These are phyloP conservation scores for Myriosclerotinia duriaeana DNA, from an alignment of 2,329 filamentous ascomycete species.

Conservation along the genomic window DNA sequence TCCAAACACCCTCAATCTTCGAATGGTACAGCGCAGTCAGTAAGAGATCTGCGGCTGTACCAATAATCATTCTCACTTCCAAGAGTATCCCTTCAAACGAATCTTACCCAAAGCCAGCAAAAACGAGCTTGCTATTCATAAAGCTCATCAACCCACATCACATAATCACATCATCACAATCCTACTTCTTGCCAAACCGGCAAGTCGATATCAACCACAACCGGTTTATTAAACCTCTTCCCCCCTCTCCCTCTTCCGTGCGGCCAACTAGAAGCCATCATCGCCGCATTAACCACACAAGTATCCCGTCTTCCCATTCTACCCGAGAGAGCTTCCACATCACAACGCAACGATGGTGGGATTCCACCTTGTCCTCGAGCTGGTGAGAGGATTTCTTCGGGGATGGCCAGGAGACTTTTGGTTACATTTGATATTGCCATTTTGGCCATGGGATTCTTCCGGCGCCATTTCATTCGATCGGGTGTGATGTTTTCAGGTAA, in stretches of 20 bases:
- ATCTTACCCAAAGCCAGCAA: no score
- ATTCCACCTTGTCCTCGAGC: constrained; percentile 45
- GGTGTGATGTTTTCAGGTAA: not conserved
- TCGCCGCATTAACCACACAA: constrained; percentile 76
- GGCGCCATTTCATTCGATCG: not conserved
- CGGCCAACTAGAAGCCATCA: constrained; percentile 67
- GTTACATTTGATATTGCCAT: constrained; percentile 24
- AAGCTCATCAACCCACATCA: not conserved
- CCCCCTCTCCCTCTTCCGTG: constrained; percentile 52
- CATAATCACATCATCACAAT: no score
- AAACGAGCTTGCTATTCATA: no score
- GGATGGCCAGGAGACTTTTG: constrained; percentile 25
- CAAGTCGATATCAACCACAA: constrained; percentile 79
- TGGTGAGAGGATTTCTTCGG: constrained; percentile 25
- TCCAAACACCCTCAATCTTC: no score
- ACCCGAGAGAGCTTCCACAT: constrained; percentile 45
- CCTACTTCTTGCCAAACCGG: constrained; percentile 51
- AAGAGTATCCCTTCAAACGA: no score
- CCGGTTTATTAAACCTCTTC: constrained; percentile 71
- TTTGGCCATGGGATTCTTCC: constrained; percentile 16
- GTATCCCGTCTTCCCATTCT: constrained; percentile 56
- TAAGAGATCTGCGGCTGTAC: no score
- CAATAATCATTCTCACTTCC: no score
- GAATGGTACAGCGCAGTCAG: no score
- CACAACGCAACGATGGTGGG: constrained; percentile 45